Evolutionary conservation across 148 eudicot species (phyloP).

Genomic region (Rhododendron henanense): DNA sequence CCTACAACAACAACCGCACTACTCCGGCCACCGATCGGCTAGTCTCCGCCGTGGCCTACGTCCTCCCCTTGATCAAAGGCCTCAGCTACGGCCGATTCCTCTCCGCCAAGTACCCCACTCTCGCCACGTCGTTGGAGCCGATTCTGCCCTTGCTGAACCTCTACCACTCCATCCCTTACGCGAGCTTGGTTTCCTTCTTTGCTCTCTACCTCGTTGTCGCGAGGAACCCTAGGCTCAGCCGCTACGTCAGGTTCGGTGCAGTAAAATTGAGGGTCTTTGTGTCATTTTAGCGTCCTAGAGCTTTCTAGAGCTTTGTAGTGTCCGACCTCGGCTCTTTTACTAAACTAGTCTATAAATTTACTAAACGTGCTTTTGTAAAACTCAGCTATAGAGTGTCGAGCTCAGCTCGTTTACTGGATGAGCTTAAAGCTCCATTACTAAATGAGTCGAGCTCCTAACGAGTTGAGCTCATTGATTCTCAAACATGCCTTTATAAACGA

Average conservation of each 20-base stretch:
- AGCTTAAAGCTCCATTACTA: neutral
- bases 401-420: too few species aligned
- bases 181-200: constrained; percentile 71
- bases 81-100: constrained; percentile 82
- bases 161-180: constrained; percentile 66
- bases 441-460: too few species aligned
- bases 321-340: neutral
- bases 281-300: neutral
- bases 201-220: constrained; percentile 67
- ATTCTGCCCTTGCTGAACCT: constrained; percentile 54
- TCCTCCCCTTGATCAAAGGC: constrained; percentile 79
- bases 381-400: too few species aligned
- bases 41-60: constrained; percentile 66
- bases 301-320: neutral
- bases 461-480: too few species aligned
- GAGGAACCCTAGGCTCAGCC: constrained; percentile 49
- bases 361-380: too few species aligned
- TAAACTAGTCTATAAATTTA: too few species aligned
- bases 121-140: constrained; percentile 49
- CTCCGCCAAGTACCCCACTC: constrained; percentile 53
- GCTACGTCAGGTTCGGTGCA: constrained; percentile 48
- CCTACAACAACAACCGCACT: neutral
- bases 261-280: neutral
- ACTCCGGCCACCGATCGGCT: constrained; percentile 77
- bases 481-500: too few species aligned